Evolutionary conservation across 1,284 basidiomycete genomes (phyloP).

Genomic region (Meripilus lineatus): DNA sequence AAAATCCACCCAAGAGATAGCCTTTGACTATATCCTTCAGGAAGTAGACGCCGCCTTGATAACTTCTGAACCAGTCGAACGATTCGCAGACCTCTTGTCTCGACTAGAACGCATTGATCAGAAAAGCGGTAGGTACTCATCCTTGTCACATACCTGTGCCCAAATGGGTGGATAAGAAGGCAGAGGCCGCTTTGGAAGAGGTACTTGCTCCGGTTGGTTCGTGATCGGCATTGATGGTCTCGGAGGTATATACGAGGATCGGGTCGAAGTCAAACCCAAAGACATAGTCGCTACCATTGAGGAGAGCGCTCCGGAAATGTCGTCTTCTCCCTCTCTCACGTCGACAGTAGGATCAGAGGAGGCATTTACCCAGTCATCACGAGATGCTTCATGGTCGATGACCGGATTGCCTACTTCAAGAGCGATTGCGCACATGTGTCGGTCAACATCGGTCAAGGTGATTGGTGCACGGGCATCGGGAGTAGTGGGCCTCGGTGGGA

Average conservation of each 20-base stretch:
- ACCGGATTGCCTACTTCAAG: no score
- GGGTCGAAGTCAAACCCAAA: no score
- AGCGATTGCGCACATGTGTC: no score
- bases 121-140: background rate
- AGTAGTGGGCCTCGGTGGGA: no score
- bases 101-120: conserved; percentile 41
- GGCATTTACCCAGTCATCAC: no score
- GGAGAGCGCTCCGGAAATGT: no score
- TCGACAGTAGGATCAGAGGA: no score
- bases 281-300: no score
- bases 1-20: conserved; percentile 66
- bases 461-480: no score
- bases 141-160: conserved; percentile 35
- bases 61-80: conserved; percentile 68
- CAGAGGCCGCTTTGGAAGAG: conserved; percentile 14
- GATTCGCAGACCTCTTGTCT: conserved; percentile 79
- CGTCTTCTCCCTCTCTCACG: no score
- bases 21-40: conserved; percentile 58
- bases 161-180: conserved; percentile 28
- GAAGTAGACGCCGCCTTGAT: conserved; percentile 74
- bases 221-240: background rate
- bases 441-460: no score
- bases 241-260: background rate
- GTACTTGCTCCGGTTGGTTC: background rate
- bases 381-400: no score